Percentiles rank a stretch among this genome's conserved stretches.
These are phyloP conservation scores for Agmasoma carcini DNA, from an alignment of 371 early-diverging fungal genomes.

Conservation along the genomic window DNA sequence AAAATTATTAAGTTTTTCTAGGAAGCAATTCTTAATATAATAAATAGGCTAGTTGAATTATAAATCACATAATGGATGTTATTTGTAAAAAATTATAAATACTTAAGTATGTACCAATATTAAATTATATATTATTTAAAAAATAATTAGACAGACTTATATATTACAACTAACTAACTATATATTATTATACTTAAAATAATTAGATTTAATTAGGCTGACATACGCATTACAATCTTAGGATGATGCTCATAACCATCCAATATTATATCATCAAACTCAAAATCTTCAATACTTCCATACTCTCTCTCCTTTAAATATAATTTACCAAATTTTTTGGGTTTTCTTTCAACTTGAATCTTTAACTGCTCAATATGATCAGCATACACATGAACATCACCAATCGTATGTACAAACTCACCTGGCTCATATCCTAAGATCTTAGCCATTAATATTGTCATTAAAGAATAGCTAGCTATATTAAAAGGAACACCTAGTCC, in stretches of 20 bases:
- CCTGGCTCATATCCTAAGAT: constrained; percentile 70
- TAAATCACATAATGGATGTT: too few species aligned
- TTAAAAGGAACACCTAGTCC: constrained; percentile 98
- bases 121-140: too few species aligned
- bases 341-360: constrained; percentile 65
- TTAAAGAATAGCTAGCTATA: constrained; percentile 85
- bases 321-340: constrained; percentile 70
- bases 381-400: constrained; percentile 84
- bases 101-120: constrained; percentile 2
- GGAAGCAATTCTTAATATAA: too few species aligned
- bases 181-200: too few species aligned
- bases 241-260: constrained; percentile 71
- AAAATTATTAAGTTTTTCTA: too few species aligned
- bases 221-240: constrained; percentile 85
- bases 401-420: constrained; percentile 78
- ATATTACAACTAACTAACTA: too few species aligned
- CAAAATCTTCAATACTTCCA: constrained; percentile 64
- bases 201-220: constrained; percentile 54
- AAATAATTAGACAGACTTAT: too few species aligned
- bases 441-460: constrained; percentile 79
- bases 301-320: constrained; percentile 15
- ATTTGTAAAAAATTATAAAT: background rate
- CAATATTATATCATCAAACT: constrained; percentile 65
- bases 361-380: constrained; percentile 77
- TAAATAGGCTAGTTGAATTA: too few species aligned